These are phyloP conservation scores for Aspergillus indologenus DNA, from an alignment of 495 filamentous ascomycete genomes.

Conservation along the genomic window DNA sequence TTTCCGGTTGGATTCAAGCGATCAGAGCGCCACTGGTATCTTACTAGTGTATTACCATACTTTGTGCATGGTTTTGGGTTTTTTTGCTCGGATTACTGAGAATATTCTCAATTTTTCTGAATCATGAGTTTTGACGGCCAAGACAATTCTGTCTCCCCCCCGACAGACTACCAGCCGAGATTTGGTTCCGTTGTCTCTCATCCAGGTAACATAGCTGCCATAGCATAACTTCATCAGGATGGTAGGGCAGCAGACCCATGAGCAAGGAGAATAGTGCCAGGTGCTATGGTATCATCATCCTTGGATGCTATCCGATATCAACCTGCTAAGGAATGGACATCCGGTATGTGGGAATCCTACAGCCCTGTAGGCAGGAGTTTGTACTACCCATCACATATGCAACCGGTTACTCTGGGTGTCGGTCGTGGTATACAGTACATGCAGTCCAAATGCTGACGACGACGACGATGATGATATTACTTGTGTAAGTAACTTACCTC, in stretches of 20 bases:
- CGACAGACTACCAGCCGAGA: neutral
- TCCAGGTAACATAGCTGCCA: neutral
- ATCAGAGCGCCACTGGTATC: constrained; percentile 41
- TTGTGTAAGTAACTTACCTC: neutral
- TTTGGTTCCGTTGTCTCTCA: neutral
- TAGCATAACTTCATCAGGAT: too few relatives aligned
- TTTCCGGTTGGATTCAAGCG: constrained; percentile 31
- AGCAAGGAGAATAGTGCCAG: neutral
- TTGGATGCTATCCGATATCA: neutral
- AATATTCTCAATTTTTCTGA: constrained; percentile 6
- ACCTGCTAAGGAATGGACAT: constrained; percentile 8
- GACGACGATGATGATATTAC: neutral
- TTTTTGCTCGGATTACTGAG: neutral
- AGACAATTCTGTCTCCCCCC: neutral
- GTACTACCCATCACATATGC: constrained; percentile 5
- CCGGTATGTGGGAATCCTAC: constrained; percentile 9
- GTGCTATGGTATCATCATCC: neutral
- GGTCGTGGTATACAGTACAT: neutral
- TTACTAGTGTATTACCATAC: constrained; percentile 24
- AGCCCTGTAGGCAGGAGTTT: constrained; percentile 6
- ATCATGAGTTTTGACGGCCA: neutral
- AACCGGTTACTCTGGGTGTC: neutral
- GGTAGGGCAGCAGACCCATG: neutral
- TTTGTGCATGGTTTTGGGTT: too few relatives aligned
- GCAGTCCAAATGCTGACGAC: neutral